phyloP scores from a whole-genome alignment of 805 yeast genomes.

The Candida lessepsii region DNA sequence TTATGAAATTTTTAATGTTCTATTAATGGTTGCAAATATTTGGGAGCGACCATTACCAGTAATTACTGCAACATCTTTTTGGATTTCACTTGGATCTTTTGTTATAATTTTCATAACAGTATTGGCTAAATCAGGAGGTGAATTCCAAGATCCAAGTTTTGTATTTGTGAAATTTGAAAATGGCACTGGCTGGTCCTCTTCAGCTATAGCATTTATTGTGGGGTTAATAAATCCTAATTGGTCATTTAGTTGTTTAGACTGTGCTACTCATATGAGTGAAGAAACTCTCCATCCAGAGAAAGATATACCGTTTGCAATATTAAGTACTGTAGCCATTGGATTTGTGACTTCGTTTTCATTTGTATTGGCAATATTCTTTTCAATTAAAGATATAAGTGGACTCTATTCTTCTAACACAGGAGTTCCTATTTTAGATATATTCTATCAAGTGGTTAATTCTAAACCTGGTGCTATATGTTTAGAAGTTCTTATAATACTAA shows the following conservation, averaged over 20 bases:
- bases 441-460: slow-evolving; percentile 53
- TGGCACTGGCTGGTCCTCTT: slow-evolving; percentile 58
- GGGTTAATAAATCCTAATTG: slow-evolving; percentile 71
- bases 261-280: slow-evolving; percentile 72
- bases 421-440: slow-evolving; percentile 63
- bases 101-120: slow-evolving; percentile 52
- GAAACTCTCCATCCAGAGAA: slow-evolving; percentile 58
- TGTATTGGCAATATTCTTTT: slow-evolving; percentile 57
- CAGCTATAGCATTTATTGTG: slow-evolving; percentile 63
- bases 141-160: slow-evolving; percentile 49
- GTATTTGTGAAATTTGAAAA: slow-evolving; percentile 56
- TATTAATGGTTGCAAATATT: slow-evolving; percentile 47
- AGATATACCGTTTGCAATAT: slow-evolving; percentile 59
- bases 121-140: slow-evolving; percentile 50
- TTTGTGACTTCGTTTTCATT: slow-evolving; percentile 57
- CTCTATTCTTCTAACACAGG: slow-evolving; percentile 53
- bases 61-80: slow-evolving; percentile 49
- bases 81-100: slow-evolving; percentile 52
- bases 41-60: slow-evolving; percentile 53
- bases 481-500: slow-evolving; percentile 46
- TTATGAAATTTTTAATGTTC: slow-evolving; percentile 44
- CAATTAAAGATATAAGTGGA: slow-evolving; percentile 50
- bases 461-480: slow-evolving; percentile 56
- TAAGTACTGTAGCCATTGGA: slow-evolving; percentile 64
- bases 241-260: slow-evolving; percentile 68